phyloP scores from a whole-genome alignment of 1,139 yeast genomes.

The Diutina pseudorugosa region DNA sequence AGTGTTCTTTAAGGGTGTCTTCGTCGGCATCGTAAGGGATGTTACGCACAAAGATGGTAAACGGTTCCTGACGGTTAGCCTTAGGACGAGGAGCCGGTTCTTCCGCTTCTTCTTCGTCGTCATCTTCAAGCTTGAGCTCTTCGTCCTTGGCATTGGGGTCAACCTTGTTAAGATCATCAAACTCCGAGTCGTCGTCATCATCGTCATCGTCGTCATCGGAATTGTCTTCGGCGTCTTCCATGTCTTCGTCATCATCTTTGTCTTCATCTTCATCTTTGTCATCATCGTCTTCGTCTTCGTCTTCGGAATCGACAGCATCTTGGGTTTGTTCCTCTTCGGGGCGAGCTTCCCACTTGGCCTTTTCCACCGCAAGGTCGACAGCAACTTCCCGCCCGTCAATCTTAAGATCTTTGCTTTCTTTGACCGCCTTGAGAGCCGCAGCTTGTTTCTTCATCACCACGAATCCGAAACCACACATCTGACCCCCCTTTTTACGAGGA shows the following conservation, averaged over 20 bases:
- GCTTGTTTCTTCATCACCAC: conserved; percentile 76
- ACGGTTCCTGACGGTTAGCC: conserved; percentile 55
- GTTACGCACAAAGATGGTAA: conserved; percentile 73
- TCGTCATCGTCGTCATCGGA: conserved; percentile 13
- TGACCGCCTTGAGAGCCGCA: conserved; percentile 75
- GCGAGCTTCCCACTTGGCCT: conserved; percentile 58
- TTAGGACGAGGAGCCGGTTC: conserved; percentile 22
- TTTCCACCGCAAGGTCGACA: conserved; percentile 87
- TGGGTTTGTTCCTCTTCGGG: conserved; percentile 20
- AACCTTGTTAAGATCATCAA: conserved; percentile 12
- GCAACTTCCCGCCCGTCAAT: conserved; percentile 89
- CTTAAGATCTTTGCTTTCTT: conserved; percentile 58
- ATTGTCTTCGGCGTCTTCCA: conserved; percentile 15
- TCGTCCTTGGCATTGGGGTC: conserved; percentile 14
- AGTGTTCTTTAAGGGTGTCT: conserved; percentile 68
- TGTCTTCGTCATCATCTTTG: conserved; percentile 16
- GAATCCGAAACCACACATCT: conserved; percentile 91
- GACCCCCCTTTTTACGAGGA: conserved; percentile 81
- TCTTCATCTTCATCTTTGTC: conserved; percentile 15
- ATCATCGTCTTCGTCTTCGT: conserved; percentile 14
- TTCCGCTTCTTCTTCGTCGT: conserved; percentile 16
- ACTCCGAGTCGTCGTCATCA: conserved; percentile 6
- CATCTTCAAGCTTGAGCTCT: conserved; percentile 13
- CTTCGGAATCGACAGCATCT: conserved; percentile 13
- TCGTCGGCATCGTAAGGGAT: conserved; percentile 90